A percentile compares a stretch with the other conserved stretches of the same genome.
Conservation (phyloP, 129 eudicot genomes). For the Erigeron canadensis region DNA sequence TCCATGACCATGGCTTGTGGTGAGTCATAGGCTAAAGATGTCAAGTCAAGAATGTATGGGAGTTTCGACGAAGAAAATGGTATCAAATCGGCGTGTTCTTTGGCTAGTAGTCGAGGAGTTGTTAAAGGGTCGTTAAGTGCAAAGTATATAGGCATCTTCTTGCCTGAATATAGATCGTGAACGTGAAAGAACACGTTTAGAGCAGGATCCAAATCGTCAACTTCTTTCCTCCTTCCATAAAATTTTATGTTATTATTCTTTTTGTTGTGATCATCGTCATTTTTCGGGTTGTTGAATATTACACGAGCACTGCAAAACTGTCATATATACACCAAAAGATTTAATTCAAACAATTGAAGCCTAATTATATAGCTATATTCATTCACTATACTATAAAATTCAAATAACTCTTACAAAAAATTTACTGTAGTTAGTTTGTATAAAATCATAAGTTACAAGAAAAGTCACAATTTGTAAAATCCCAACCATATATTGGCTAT, state of each 20-base stretch:
- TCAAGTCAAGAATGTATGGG: constrained; percentile 16
- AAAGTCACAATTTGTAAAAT: too few species aligned
- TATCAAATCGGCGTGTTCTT: constrained; percentile 30
- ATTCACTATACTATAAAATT: background rate
- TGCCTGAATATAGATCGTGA: constrained; percentile 50
- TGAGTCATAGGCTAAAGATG: constrained; percentile 17
- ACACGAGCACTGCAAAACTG: constrained; percentile 32
- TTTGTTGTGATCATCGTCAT: background rate
- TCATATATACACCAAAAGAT: background rate
- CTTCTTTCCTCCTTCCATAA: constrained; percentile 18
- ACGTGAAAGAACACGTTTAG: constrained; percentile 58
- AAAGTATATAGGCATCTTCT: constrained; percentile 56
- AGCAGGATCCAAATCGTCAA: constrained; percentile 49
- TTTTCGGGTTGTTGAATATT: constrained; percentile 2
- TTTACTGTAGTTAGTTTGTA: too few species aligned
- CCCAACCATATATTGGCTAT: too few species aligned
- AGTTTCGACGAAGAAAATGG: constrained; percentile 37
- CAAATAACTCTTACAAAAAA: too few species aligned
- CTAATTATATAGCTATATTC: background rate
- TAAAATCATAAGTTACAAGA: too few species aligned
- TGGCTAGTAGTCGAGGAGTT: constrained; percentile 45
- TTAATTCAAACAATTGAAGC: constrained; percentile 1
- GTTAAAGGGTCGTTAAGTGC: constrained; percentile 45
- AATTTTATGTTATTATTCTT: constrained; percentile 13
- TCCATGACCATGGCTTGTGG: constrained; percentile 37